A percentile compares a stretch with the other conserved stretches of the same genome.
Evolutionary conservation across 2,329 filamentous ascomycete species (phyloP).

Genomic region (Venturiaceae sp.): DNA sequence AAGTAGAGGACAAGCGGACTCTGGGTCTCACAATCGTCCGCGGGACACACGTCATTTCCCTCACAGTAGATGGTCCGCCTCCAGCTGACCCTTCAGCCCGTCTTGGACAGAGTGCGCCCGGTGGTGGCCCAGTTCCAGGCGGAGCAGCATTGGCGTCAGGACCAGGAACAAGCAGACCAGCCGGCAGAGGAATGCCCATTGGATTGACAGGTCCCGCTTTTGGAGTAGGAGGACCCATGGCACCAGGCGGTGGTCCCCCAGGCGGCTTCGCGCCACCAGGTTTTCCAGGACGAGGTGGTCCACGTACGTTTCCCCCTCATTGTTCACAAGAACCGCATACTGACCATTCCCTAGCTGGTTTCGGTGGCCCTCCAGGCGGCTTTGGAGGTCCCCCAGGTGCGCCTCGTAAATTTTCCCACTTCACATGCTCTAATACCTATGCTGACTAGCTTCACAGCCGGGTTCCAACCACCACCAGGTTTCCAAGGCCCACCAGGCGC

Average conservation of each 20-base stretch:
- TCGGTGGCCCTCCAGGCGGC: slow-evolving; percentile 15
- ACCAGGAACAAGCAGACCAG: slow-evolving; percentile 82
- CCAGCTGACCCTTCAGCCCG: slow-evolving; percentile 87
- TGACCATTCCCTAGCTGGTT: slow-evolving; percentile 16
- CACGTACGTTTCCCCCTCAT: slow-evolving; percentile 16
- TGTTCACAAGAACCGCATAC: slow-evolving; percentile 10
- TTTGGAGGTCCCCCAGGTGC: slow-evolving; percentile 33
- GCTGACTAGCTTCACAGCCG: slow-evolving; percentile 46
- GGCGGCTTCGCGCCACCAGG: slow-evolving; percentile 27
- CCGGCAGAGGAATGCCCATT: slow-evolving; percentile 73
- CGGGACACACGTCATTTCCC: slow-evolving; percentile 86
- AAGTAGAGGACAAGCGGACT: slow-evolving; percentile 95
- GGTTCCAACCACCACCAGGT: slow-evolving; percentile 53
- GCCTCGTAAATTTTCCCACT: slow-evolving; percentile 37
- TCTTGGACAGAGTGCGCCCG: slow-evolving; percentile 66
- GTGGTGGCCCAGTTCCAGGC: slow-evolving; percentile 49
- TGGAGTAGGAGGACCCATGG: slow-evolving; percentile 65
- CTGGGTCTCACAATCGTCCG: slow-evolving; percentile 90
- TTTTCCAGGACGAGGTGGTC: slow-evolving; percentile 9
- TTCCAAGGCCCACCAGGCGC: slow-evolving; percentile 9
- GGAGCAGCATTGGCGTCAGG: slow-evolving; percentile 60
- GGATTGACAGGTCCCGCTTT: slow-evolving; percentile 83
- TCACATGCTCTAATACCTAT: slow-evolving; percentile 17
- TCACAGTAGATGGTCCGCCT: slow-evolving; percentile 91
- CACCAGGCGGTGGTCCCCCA: slow-evolving; percentile 19